Percentiles rank a stretch among this genome's conserved stretches.
Evolutionary conservation across 2,329 filamentous ascomycete genomes (phyloP).

Genomic region (Chaetomium globosum): DNA sequence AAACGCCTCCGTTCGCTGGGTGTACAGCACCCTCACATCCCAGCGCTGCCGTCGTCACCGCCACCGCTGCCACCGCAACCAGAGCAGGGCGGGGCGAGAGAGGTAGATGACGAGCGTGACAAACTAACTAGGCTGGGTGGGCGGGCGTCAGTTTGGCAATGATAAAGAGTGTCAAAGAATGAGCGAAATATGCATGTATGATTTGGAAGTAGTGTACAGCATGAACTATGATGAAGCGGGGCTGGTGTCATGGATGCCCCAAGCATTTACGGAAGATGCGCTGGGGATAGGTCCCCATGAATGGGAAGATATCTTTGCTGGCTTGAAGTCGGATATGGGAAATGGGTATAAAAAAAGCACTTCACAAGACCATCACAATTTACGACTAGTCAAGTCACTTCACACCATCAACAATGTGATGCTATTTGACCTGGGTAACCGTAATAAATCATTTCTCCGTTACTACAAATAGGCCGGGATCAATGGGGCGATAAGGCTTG

Average conservation of each 20-base stretch:
- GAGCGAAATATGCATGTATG: background rate
- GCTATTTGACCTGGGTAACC: conserved; percentile 14
- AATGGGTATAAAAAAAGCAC: background rate
- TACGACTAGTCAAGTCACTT: background rate
- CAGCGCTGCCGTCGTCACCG: background rate
- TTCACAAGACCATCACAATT: background rate
- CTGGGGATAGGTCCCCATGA: background rate
- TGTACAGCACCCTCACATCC: conserved; percentile 8
- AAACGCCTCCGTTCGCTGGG: conserved; percentile 33
- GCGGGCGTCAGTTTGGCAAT: background rate
- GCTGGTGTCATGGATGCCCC: background rate
- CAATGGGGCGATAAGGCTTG: conserved; percentile 42
- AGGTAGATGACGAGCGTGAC: background rate
- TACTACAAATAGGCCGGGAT: conserved; percentile 47
- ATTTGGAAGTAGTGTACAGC: background rate
- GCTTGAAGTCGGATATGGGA: background rate
- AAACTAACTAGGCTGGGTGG: background rate
- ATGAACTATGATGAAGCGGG: background rate
- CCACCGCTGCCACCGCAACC: background rate
- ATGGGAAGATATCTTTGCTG: background rate
- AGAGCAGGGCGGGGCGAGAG: background rate
- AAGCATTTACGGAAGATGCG: background rate
- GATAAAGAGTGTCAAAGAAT: background rate
- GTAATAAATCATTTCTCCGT: conserved; percentile 47
- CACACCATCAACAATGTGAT: background rate